phyloP scores from a whole-genome alignment of 495 filamentous ascomycete genomes.

The Neurospora sp. region DNA sequence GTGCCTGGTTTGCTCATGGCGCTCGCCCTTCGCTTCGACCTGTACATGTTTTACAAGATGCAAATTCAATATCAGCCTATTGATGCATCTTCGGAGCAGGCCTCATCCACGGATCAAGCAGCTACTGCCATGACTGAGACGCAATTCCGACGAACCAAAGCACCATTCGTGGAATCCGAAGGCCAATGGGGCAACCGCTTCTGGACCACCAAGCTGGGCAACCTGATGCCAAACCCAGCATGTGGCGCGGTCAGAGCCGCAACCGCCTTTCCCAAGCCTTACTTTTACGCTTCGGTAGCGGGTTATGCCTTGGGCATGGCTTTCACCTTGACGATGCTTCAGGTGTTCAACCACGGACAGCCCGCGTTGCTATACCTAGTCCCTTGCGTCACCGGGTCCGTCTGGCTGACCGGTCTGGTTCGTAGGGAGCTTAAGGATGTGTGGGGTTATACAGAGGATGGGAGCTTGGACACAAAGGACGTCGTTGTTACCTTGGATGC shows the following conservation, averaged over 20 bases:
- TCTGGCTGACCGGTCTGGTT: constrained; percentile 71
- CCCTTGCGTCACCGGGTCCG: constrained; percentile 62
- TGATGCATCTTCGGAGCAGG: constrained; percentile 21
- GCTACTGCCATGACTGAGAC: constrained; percentile 17
- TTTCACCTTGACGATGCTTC: constrained; percentile 64
- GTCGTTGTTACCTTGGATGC: constrained; percentile 32
- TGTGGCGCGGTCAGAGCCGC: constrained; percentile 34
- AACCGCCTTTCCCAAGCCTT: constrained; percentile 65
- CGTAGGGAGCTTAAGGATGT: constrained; percentile 62
- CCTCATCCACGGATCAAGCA: constrained; percentile 23
- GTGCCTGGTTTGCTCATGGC: constrained; percentile 90
- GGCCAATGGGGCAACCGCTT: constrained; percentile 77
- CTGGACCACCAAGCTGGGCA: constrained; percentile 49
- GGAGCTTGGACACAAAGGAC: constrained; percentile 37
- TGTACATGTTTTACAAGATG: constrained; percentile 68
- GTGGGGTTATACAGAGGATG: constrained; percentile 75
- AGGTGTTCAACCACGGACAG: constrained; percentile 70
- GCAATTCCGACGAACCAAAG: constrained; percentile 37
- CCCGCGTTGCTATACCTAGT: constrained; percentile 91
- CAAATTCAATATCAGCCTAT: constrained; percentile 26
- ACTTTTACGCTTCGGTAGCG: constrained; percentile 68
- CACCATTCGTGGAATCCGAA: constrained; percentile 46
- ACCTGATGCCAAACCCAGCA: constrained; percentile 23
- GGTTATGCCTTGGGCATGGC: constrained; percentile 80
- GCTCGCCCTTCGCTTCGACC: constrained; percentile 80